Conservation (phyloP, 495 filamentous ascomycete genomes). For the Usnea hakonensis region DNA sequence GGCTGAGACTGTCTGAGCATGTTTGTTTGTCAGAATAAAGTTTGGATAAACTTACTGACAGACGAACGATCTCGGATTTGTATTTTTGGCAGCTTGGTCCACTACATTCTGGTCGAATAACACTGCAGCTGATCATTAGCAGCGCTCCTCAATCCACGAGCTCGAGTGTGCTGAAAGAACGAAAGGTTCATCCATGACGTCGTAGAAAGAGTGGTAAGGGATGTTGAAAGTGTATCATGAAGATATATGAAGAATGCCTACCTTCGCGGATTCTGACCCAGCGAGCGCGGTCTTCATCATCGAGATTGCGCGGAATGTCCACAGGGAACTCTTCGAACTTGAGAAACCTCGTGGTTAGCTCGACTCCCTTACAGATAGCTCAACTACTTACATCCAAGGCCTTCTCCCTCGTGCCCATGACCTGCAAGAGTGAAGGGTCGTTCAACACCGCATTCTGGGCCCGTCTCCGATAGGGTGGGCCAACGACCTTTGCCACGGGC, state of each 20-base stretch:
- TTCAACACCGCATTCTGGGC: neutral
- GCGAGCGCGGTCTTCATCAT: neutral
- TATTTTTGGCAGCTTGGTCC: neutral
- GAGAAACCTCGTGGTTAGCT: neutral
- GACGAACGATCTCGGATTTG: neutral
- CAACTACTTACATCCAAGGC: neutral
- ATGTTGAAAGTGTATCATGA: neutral
- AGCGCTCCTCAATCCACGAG: neutral
- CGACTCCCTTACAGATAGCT: neutral
- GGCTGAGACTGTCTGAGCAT: neutral
- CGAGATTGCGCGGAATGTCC: neutral
- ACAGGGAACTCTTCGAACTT: neutral
- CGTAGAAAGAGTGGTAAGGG: neutral
- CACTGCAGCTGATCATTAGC: neutral
- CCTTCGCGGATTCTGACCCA: neutral
- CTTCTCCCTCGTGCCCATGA: neutral
- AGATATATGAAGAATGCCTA: neutral
- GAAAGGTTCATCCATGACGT: neutral
- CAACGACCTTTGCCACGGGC: neutral
- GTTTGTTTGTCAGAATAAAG: neutral
- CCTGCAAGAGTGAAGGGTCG: neutral
- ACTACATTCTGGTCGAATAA: neutral
- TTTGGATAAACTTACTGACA: neutral
- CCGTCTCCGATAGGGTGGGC: neutral
- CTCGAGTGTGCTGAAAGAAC: neutral